Conservation (phyloP, 805 yeast genomes). For the Candida loeiensis region DNA sequence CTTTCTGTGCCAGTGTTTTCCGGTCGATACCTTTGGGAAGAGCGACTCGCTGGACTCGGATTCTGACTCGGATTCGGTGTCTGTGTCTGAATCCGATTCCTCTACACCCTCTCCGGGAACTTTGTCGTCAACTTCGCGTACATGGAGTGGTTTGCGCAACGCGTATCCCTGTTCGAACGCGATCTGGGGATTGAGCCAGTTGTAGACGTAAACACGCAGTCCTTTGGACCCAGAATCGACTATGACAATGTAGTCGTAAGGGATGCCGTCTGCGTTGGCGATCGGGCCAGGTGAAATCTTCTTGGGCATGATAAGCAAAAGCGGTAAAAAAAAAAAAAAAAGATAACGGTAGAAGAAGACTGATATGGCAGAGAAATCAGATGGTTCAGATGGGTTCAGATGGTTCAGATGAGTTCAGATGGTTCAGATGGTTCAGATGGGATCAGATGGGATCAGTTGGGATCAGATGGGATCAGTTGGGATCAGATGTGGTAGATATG, state of each 20-base stretch:
- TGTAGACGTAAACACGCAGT: slow-evolving; percentile 57
- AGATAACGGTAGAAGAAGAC: no score
- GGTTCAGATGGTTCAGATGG: no score
- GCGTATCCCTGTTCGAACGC: slow-evolving; percentile 19
- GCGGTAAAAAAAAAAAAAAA: no score
- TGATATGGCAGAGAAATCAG: no score
- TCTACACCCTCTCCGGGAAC: slow-evolving; percentile 4
- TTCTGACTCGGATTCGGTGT: slow-evolving; percentile 1
- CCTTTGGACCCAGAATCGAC: slow-evolving; percentile 69
- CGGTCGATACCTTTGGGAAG: slow-evolving; percentile 31
- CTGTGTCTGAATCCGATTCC: slow-evolving; percentile 16
- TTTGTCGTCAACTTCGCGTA: neutral
- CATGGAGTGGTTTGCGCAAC: neutral
- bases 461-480: no score
- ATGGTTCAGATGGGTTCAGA: no score
- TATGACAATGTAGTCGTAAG: slow-evolving; percentile 57
- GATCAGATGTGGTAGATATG: no score
- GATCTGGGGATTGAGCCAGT: slow-evolving; percentile 45
- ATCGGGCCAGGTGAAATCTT: slow-evolving; percentile 14
- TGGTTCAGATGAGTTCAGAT: no score
- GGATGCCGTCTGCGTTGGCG: slow-evolving; percentile 38
- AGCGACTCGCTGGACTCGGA: neutral
- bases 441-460: no score
- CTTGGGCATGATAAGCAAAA: slow-evolving; percentile 2
- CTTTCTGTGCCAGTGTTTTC: slow-evolving; percentile 47